Conservation (phyloP, 2,329 filamentous ascomycete species). For the Knoxdaviesia proteae region DNA sequence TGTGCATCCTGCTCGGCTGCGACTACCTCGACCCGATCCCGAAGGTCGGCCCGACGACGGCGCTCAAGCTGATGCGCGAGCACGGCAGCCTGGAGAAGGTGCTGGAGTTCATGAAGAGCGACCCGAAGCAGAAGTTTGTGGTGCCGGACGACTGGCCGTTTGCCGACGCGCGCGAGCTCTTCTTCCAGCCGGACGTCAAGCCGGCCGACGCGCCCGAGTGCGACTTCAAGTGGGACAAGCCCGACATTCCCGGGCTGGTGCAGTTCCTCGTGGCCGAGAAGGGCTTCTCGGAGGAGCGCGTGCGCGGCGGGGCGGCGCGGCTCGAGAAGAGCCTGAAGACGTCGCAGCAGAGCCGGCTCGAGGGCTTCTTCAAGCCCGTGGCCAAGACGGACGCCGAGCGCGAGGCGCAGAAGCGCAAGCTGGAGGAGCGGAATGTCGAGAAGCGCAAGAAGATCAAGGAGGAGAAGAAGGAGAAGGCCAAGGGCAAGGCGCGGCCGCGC, state of each 20-base stretch:
- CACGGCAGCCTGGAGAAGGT: conserved; percentile 75
- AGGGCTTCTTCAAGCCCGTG: conserved; percentile 91
- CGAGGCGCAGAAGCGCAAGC: conserved; percentile 71
- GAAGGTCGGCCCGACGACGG: conserved; percentile 80
- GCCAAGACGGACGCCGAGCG: conserved; percentile 78
- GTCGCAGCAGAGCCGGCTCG: conserved; percentile 73
- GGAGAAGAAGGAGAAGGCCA: conserved; percentile 88
- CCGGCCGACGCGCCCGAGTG: conserved; percentile 66
- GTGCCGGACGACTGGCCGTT: conserved; percentile 97
- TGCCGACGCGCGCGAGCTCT: conserved; percentile 73
- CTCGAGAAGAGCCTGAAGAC: conserved; percentile 81
- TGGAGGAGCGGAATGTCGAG: conserved; percentile 76
- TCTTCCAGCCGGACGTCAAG: conserved; percentile 78
- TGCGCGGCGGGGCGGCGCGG: conserved; percentile 55
- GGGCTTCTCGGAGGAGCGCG: conserved; percentile 89
- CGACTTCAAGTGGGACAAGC: conserved; percentile 95
- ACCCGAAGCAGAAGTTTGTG: conserved; percentile 58
- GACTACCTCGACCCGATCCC: conserved; percentile 95
- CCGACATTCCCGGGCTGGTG: conserved; percentile 75
- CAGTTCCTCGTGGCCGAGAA: conserved; percentile 85
- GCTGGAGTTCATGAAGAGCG: conserved; percentile 57
- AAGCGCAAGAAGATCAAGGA: conserved; percentile 92
- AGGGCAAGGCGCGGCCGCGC: conserved; percentile 69
- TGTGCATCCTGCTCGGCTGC: conserved; percentile 92
- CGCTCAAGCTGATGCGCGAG: conserved; percentile 83